Conservation (phyloP, 306 rosid genomes). For the Cucumis sativus region Cucumber_9930_V3 NC_026657.2:6682001-6682500, state of each 20-base stretch:
- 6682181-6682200: constrained; percentile 61
- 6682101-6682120: constrained; percentile 77
- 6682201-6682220: constrained; percentile 21
- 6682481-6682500: too few species aligned
- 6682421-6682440: background rate
- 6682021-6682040: constrained; percentile 45
- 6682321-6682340: background rate
- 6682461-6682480: too few species aligned
- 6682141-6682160: constrained; percentile 28
- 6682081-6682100: constrained; percentile 79
- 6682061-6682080: constrained; percentile 55
- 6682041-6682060: constrained; percentile 34
- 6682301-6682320: background rate
- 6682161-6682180: constrained; percentile 57
- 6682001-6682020: background rate
- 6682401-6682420: background rate
- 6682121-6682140: constrained; percentile 30
- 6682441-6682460: too few species aligned
- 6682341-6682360: background rate
- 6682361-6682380: background rate
- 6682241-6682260: background rate
- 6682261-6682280: background rate
- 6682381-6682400: background rate
- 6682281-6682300: background rate
- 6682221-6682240: constrained; percentile 14